phyloP scores from a whole-genome alignment of 805 yeast species.

The Hanseniaspora lachancei region DNA sequence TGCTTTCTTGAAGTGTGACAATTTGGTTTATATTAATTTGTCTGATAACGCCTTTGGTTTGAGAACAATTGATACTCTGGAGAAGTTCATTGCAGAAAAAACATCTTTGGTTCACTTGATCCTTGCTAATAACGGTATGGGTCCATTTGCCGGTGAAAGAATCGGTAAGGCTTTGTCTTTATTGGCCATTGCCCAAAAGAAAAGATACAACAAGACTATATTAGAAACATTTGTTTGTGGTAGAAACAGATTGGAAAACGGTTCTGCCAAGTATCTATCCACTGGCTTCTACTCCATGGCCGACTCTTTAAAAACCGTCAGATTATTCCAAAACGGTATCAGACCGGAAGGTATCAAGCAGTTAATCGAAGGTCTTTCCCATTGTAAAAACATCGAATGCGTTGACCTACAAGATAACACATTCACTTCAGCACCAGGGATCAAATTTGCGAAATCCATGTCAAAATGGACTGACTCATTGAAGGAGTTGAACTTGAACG shows the following conservation, averaged over 20 bases:
- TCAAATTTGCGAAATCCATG: constrained; percentile 49
- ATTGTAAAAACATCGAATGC: constrained; percentile 46
- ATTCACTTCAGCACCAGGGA: constrained; percentile 57
- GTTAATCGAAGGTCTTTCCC: constrained; percentile 55
- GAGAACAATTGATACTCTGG: constrained; percentile 84
- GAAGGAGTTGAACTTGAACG: constrained; percentile 73
- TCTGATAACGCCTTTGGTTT: constrained; percentile 96
- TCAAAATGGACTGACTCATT: constrained; percentile 48
- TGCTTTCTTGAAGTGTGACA: constrained; percentile 53
- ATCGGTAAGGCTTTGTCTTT: constrained; percentile 75
- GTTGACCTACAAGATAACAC: constrained; percentile 94
- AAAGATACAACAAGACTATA: constrained; percentile 32
- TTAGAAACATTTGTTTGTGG: constrained; percentile 89
- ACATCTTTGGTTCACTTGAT: constrained; percentile 72
- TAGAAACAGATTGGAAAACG: constrained; percentile 91
- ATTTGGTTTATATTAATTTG: constrained; percentile 61
- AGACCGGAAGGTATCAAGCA: constrained; percentile 84
- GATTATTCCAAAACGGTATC: constrained; percentile 91
- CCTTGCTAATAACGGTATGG: constrained; percentile 91
- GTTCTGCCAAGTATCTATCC: constrained; percentile 75
- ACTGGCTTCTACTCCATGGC: constrained; percentile 72
- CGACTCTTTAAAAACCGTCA: constrained; percentile 50
- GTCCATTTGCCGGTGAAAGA: constrained; percentile 93
- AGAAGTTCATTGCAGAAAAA: constrained; percentile 61
- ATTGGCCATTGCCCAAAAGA: constrained; percentile 49